phyloP scores from a whole-genome alignment of 1,139 yeast species.

The Nakaseomyces kungkrabaensis region DNA sequence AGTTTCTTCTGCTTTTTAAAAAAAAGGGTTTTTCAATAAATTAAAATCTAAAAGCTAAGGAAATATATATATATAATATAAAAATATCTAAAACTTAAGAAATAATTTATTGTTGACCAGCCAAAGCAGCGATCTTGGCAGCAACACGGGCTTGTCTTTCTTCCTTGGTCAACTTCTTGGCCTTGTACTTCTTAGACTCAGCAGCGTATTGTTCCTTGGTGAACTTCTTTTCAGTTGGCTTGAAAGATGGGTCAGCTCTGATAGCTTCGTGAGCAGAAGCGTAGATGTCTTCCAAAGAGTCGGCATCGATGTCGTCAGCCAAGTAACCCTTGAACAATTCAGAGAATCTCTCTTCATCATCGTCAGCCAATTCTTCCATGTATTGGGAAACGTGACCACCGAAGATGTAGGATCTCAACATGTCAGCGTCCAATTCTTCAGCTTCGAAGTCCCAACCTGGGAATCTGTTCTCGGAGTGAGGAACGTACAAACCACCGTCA shows the following conservation, averaged over 20 bases:
- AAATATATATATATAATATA: conserved; percentile 1
- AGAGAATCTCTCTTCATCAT: conserved; percentile 99
- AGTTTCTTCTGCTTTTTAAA: not conserved
- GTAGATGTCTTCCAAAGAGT: conserved; percentile 92
- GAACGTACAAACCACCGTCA: conserved; percentile 99
- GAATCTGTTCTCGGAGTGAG: conserved; percentile 99
- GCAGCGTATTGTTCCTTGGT: conserved; percentile 98
- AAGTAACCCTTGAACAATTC: conserved; percentile 94
- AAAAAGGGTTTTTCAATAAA: conserved; percentile 3
- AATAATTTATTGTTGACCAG: conserved; percentile 24
- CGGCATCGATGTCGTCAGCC: conserved; percentile 96
- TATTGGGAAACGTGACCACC: conserved; percentile 99
- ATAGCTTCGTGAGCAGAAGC: conserved; percentile 87
- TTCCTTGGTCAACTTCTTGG: conserved; percentile 78
- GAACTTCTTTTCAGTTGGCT: conserved; percentile 87
- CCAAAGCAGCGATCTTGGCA: conserved; percentile 81
- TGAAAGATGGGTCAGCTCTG: conserved; percentile 92
- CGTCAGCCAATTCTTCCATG: conserved; percentile 99
- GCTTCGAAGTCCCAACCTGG: conserved; percentile 99
- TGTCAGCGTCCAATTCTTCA: conserved; percentile 96
- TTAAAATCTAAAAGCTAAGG: conserved; percentile 2
- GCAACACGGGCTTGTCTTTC: conserved; percentile 85
- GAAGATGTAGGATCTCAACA: conserved; percentile 97
- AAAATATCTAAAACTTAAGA: conserved; percentile 2
- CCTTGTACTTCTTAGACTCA: conserved; percentile 86